These are phyloP conservation scores for Apocynum venetum DNA, from an alignment of 257 asterid genomes.

Conservation along the genomic window DNA sequence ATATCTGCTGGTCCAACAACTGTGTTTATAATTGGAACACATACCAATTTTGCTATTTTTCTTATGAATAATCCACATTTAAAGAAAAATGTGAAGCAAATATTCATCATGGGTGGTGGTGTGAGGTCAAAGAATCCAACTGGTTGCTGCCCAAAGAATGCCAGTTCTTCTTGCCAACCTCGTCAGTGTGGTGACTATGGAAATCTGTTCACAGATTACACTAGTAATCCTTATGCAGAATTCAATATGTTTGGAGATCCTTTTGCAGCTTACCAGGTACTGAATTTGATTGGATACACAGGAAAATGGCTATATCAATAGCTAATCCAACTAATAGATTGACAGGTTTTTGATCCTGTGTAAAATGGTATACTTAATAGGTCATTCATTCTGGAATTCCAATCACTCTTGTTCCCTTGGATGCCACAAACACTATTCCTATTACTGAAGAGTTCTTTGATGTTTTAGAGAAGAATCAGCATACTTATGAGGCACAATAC, in stretches of 20 bases:
- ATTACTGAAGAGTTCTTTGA: conserved; percentile 44
- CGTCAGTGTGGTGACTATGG: conserved; percentile 71
- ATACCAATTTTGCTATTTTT: conserved; percentile 65
- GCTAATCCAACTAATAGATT: neutral
- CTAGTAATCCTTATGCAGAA: conserved; percentile 78
- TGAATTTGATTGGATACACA: neutral
- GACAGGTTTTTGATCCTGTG: neutral
- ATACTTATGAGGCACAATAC: conserved; percentile 75
- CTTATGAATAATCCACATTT: conserved; percentile 69
- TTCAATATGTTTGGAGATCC: conserved; percentile 84
- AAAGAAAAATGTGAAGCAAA: conserved; percentile 62
- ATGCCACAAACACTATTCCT: conserved; percentile 86
- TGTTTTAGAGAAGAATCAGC: conserved; percentile 64
- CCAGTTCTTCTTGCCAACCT: conserved; percentile 49
- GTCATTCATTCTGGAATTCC: conserved; percentile 89
- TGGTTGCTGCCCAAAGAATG: conserved; percentile 62
- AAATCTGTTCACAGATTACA: conserved; percentile 58
- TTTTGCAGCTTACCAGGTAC: conserved; percentile 89
- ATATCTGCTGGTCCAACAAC: conserved; percentile 68
- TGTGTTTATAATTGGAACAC: conserved; percentile 49
- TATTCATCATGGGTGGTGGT: conserved; percentile 86
- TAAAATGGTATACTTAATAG: conserved; percentile 23
- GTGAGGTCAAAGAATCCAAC: conserved; percentile 66
- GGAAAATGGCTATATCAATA: too few relatives aligned
- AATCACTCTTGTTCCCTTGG: conserved; percentile 75